Conservation (phyloP, 176 grass and related monocot species). For the Canna indica region DNA sequence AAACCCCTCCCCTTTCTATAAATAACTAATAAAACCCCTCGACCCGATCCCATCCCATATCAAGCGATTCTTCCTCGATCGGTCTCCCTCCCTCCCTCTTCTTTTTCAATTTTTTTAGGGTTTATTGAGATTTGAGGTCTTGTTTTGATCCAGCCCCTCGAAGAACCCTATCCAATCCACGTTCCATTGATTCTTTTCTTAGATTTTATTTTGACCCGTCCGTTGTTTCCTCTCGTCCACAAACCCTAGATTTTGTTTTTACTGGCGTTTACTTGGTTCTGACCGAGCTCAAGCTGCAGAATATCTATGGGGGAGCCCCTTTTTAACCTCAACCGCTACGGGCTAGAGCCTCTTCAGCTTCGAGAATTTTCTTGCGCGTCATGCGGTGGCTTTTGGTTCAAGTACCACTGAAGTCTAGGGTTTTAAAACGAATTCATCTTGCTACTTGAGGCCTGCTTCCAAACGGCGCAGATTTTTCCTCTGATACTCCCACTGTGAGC, state of each 20-base stretch:
- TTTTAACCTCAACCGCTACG: too few species aligned
- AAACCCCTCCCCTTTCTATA: background rate
- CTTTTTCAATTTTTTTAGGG: background rate
- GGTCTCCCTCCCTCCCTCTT: background rate
- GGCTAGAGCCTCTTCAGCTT: background rate
- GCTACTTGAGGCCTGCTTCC: too few species aligned
- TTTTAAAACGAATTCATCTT: background rate
- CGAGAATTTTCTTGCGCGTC: background rate
- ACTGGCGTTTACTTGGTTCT: background rate
- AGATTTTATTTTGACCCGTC: background rate
- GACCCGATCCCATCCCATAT: background rate
- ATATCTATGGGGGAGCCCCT: background rate
- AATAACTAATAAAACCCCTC: background rate
- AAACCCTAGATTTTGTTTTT: conserved; percentile 7
- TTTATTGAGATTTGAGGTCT: background rate
- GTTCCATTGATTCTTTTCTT: background rate
- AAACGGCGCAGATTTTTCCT: background rate
- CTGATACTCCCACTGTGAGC: background rate
- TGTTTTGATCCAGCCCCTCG: background rate
- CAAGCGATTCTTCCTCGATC: background rate
- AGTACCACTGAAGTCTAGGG: background rate
- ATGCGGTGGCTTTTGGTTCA: background rate
- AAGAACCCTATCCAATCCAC: too few species aligned
- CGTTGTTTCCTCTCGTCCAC: background rate
- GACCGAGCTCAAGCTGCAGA: background rate